These are phyloP conservation scores for Cryptococcus neoformans DNA, from an alignment of 1,284 basidiomycete species.

Conservation along the genomic window DNA sequence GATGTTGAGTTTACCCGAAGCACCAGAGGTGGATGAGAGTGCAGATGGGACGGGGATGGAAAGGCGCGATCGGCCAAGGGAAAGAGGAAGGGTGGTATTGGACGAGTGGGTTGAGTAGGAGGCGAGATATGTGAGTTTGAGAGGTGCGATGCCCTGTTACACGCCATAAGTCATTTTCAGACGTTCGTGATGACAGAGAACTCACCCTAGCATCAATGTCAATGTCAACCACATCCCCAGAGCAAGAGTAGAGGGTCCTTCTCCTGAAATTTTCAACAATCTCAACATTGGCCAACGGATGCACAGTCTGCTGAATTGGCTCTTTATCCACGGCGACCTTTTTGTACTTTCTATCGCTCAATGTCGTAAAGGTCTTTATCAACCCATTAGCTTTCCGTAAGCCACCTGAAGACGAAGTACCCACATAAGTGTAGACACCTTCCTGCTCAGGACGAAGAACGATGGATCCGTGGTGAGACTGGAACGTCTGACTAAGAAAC, in stretches of 20 bases:
- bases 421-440: constrained; percentile 77
- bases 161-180: neutral
- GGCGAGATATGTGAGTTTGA: constrained; percentile 76
- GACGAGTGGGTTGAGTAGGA: constrained; percentile 56
- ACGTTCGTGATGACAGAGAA: neutral
- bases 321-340: constrained; percentile 65
- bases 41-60: constrained; percentile 33
- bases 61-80: constrained; percentile 51
- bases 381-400: neutral
- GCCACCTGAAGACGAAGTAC: constrained; percentile 1
- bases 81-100: constrained; percentile 64
- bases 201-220: constrained; percentile 71
- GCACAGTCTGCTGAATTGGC: constrained; percentile 79
- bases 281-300: constrained; percentile 75
- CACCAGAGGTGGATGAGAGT: constrained; percentile 22
- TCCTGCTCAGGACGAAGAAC: constrained; percentile 75
- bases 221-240: constrained; percentile 67
- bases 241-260: constrained; percentile 57
- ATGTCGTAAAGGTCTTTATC: constrained; percentile 60
- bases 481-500: constrained; percentile 57
- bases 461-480: constrained; percentile 74
- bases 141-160: constrained; percentile 73
- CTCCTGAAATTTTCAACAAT: constrained; percentile 57
- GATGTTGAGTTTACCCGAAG: constrained; percentile 35
- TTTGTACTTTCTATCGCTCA: constrained; percentile 83